These are phyloP conservation scores for Citrullus amarus DNA, from an alignment of 306 rosid genomes.

Conservation along the genomic window DNA sequence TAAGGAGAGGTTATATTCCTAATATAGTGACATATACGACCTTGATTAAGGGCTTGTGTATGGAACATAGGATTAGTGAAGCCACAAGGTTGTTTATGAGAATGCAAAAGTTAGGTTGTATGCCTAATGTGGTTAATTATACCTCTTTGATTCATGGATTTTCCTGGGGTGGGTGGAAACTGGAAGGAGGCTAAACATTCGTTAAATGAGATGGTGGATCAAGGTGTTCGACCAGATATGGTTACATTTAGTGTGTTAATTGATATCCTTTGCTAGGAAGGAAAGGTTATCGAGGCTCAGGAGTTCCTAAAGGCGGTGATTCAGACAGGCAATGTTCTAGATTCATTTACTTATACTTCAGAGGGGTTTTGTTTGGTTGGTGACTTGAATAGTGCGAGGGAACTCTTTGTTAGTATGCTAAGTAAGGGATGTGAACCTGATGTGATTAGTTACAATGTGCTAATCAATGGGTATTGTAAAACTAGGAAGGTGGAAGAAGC, in stretches of 20 bases:
- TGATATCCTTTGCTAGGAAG: slow-evolving; percentile 21
- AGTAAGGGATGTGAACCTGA: slow-evolving; percentile 20
- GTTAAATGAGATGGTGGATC: slow-evolving; percentile 35
- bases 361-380: slow-evolving; percentile 30
- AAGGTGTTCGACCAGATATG: slow-evolving; percentile 28
- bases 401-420: slow-evolving; percentile 18
- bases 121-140: slow-evolving; percentile 26
- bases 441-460: slow-evolving; percentile 15
- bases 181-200: slow-evolving; percentile 26
- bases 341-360: slow-evolving; percentile 15
- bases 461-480: slow-evolving; percentile 29
- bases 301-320: slow-evolving; percentile 21
- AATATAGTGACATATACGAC: too few species aligned
- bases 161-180: slow-evolving; percentile 15
- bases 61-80: too few species aligned
- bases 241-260: slow-evolving; percentile 29
- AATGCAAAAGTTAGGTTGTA: background rate
- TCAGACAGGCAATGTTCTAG: slow-evolving; percentile 21
- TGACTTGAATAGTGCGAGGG: slow-evolving; percentile 16
- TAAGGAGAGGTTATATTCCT: too few species aligned
- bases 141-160: slow-evolving; percentile 32
- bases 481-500: slow-evolving; percentile 26
- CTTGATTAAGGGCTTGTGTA: too few species aligned
- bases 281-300: slow-evolving; percentile 23
- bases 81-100: too few species aligned